These are phyloP conservation scores for Penicillium sp. DNA, from an alignment of 2,329 filamentous ascomycete species.

Conservation along the genomic window DNA sequence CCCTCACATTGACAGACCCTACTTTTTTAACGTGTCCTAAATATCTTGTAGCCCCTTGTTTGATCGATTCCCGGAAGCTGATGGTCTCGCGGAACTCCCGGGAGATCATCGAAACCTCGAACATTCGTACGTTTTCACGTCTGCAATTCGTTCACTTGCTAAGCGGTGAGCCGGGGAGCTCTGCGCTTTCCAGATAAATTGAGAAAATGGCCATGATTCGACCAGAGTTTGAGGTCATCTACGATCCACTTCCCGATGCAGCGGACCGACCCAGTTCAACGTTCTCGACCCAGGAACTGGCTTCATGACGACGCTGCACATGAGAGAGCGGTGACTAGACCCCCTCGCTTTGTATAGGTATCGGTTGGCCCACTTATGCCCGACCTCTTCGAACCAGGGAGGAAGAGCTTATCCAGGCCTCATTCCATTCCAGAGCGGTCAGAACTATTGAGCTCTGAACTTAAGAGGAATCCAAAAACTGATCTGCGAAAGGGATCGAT, in stretches of 20 bases:
- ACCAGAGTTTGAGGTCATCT: conserved; percentile 2
- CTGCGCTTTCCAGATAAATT: conserved; percentile 2
- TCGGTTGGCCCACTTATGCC: conserved; percentile 11
- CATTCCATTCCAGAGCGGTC: conserved; percentile 12
- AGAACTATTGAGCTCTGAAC: conserved; percentile 2
- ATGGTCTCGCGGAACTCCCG: conserved; percentile 7
- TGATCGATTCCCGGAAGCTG: conserved; percentile 1
- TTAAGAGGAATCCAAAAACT: conserved; percentile 13
- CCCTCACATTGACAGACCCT: not conserved
- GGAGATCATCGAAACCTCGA: conserved; percentile 18
- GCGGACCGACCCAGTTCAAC: conserved; percentile 37
- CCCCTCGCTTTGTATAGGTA: conserved; percentile 7
- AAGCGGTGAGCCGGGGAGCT: conserved; percentile 15
- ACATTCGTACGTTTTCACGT: conserved; percentile 4
- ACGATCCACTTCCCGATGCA: conserved; percentile 37
- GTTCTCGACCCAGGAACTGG: conserved; percentile 24
- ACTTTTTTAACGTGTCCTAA: not conserved
- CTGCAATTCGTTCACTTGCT: not conserved
- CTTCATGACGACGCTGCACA: conserved; percentile 7
- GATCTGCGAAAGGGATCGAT: conserved; percentile 21
- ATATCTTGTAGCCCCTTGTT: conserved; percentile 11
- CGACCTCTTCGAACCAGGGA: conserved; percentile 13
- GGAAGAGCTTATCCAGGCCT: not conserved
- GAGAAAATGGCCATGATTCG: conserved; percentile 1
- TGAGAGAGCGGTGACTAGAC: conserved; percentile 22